phyloP scores from a whole-genome alignment of 768 basidiomycete species.

The Lactifluus subvellereus region DNA sequence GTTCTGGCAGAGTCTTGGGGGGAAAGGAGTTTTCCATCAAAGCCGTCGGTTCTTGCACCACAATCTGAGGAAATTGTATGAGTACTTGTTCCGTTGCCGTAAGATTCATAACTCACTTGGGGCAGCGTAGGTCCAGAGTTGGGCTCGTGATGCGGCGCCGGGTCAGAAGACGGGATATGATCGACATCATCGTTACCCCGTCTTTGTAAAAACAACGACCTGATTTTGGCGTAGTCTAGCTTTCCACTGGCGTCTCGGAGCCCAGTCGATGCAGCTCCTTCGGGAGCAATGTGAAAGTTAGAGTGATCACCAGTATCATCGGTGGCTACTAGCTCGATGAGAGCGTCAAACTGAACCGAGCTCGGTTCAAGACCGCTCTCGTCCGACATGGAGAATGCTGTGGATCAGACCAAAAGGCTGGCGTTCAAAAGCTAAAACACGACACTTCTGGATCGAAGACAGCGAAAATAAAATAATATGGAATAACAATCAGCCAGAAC shows the following conservation, averaged over 20 bases:
- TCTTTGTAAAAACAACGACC: slow-evolving; percentile 19
- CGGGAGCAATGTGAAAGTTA: slow-evolving; percentile 10
- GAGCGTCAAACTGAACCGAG: slow-evolving; percentile 23
- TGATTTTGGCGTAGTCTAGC: slow-evolving; percentile 23
- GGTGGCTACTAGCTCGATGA: slow-evolving; percentile 24
- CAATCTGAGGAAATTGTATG: slow-evolving; percentile 7
- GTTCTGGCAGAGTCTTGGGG: not conserved
- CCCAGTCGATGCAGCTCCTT: slow-evolving; percentile 5
- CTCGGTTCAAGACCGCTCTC: not conserved
- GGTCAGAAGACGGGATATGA: not conserved
- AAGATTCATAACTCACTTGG: not conserved
- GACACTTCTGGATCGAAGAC: not conserved
- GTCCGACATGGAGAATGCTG: slow-evolving; percentile 1
- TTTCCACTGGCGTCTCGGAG: slow-evolving; percentile 20
- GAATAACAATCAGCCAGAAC: not conserved
- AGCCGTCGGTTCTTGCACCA: slow-evolving; percentile 18
- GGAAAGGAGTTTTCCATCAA: not conserved
- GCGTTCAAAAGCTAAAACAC: not conserved
- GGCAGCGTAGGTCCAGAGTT: not conserved
- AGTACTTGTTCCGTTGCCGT: not conserved
- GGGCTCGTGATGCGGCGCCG: not conserved
- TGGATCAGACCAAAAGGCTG: not conserved
- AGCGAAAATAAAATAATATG: too few species aligned
- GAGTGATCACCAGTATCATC: slow-evolving; percentile 19
- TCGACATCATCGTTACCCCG: not conserved